Evolutionary conservation across 768 basidiomycete species (phyloP).

Genomic region (Amanita muscaria): DNA sequence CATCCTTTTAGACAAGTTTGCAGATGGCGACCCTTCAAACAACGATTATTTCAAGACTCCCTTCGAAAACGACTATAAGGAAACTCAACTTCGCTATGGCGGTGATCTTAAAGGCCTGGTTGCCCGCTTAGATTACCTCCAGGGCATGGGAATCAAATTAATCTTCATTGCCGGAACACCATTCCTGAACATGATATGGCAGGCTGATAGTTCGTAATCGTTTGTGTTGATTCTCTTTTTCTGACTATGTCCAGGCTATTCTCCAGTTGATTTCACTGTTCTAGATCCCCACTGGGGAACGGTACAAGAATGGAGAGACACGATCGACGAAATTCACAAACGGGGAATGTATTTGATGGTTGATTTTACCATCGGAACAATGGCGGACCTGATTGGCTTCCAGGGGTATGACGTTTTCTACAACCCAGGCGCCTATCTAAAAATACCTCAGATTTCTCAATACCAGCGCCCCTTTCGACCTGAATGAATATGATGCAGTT

Average conservation of each 20-base stretch:
- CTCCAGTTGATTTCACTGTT: conserved; percentile 84
- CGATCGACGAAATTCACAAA: conserved; percentile 71
- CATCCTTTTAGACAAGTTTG: conserved; percentile 86
- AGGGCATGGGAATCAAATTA: conserved; percentile 78
- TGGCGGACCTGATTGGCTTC: conserved; percentile 83
- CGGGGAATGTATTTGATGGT: conserved; percentile 87
- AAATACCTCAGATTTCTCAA: conserved; percentile 55
- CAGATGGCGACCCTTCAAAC: conserved; percentile 86
- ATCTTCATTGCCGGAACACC: conserved; percentile 91
- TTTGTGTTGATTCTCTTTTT: conserved; percentile 1
- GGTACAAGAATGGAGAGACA: conserved; percentile 64
- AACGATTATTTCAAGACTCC: conserved; percentile 81
- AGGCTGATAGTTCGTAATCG: conserved; percentile 87
- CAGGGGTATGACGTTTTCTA: conserved; percentile 45
- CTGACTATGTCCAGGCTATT: conserved; percentile 57
- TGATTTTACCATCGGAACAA: conserved; percentile 92
- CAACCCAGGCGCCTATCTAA: not conserved
- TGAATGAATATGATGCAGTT: conserved; percentile 61
- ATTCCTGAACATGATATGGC: conserved; percentile 96
- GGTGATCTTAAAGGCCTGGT: conserved; percentile 80
- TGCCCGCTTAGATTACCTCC: conserved; percentile 73
- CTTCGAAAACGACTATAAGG: conserved; percentile 79
- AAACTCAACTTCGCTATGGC: conserved; percentile 83
- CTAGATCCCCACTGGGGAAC: conserved; percentile 92
- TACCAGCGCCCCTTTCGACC: conserved; percentile 66